phyloP scores from a whole-genome alignment of 495 filamentous ascomycete genomes.

The Podospora pseudocomata region DNA sequence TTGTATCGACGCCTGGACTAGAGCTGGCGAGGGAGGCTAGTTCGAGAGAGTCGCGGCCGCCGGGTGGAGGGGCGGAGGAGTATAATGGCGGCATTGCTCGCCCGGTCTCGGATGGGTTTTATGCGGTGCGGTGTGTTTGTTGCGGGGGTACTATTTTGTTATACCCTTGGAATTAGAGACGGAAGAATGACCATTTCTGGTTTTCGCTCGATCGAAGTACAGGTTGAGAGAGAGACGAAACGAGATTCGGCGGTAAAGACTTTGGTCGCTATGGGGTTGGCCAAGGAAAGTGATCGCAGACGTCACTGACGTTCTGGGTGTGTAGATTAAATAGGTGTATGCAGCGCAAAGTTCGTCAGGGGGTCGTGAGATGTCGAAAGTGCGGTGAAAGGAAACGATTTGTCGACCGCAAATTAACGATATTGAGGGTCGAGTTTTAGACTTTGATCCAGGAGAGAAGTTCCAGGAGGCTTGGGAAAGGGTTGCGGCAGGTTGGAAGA shows the following conservation, averaged over 20 bases:
- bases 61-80: constrained; percentile 42
- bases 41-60: constrained; percentile 86
- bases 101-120: background rate
- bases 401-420: constrained; percentile 1
- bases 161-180: background rate
- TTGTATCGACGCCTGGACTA: constrained; percentile 59
- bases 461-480: background rate
- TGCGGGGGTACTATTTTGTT: background rate
- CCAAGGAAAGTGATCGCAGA: background rate
- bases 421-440: background rate
- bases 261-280: background rate
- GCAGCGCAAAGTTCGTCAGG: constrained; percentile 1
- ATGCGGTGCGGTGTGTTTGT: background rate
- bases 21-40: constrained; percentile 91
- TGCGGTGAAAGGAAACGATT: background rate
- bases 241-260: constrained; percentile 6
- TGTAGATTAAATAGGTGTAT: constrained; percentile 4
- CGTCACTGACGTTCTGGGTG: constrained; percentile 13
- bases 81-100: constrained; percentile 43
- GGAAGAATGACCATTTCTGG: background rate
- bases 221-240: constrained; percentile 1
- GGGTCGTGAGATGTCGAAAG: background rate
- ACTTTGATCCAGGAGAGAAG: constrained; percentile 1
- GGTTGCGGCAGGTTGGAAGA: background rate
- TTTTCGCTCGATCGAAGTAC: background rate